These are phyloP conservation scores for Yamadazyma diddensiae DNA, from an alignment of 1,139 yeast genomes.

Conservation along the genomic window DNA sequence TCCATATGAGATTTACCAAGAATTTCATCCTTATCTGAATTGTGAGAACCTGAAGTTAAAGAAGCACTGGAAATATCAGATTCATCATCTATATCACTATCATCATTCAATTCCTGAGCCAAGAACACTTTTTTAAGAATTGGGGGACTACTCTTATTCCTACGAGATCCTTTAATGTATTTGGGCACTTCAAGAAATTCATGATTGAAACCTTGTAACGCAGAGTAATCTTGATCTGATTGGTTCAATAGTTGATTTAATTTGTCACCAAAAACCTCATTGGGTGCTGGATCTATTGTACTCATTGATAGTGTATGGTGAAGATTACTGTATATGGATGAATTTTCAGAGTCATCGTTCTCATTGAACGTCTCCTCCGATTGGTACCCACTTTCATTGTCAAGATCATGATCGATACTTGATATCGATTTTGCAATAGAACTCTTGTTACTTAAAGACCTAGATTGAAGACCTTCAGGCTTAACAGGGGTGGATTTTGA, in stretches of 20 bases:
- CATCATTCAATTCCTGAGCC: slow-evolving; percentile 68
- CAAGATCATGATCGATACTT: slow-evolving; percentile 5
- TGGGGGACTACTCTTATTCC: slow-evolving; percentile 42
- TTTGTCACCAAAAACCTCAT: slow-evolving; percentile 5
- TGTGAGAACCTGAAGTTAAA: not conserved
- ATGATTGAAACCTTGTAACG: slow-evolving; percentile 31
- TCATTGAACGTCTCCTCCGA: slow-evolving; percentile 12
- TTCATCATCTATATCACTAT: slow-evolving; percentile 5
- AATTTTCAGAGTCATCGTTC: slow-evolving; percentile 11
- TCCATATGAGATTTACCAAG: not conserved
- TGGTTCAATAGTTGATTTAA: slow-evolving; percentile 6
- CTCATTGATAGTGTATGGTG: slow-evolving; percentile 5
- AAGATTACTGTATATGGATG: slow-evolving; percentile 13
- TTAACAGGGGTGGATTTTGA: not conserved
- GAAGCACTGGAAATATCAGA: slow-evolving; percentile 1
- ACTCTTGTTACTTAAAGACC: not conserved
- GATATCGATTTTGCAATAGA: not conserved
- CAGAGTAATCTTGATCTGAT: slow-evolving; percentile 15
- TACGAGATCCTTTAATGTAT: slow-evolving; percentile 48
- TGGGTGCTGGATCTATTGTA: slow-evolving; percentile 5
- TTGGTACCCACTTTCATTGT: slow-evolving; percentile 12
- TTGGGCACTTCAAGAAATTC: slow-evolving; percentile 50
- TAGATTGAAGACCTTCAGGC: not conserved
- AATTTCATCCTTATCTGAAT: slow-evolving; percentile 2
- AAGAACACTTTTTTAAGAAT: slow-evolving; percentile 59